These are phyloP conservation scores for Eudorina sp. DNA, from an alignment of 139 green algal species.

Conservation along the genomic window DNA sequence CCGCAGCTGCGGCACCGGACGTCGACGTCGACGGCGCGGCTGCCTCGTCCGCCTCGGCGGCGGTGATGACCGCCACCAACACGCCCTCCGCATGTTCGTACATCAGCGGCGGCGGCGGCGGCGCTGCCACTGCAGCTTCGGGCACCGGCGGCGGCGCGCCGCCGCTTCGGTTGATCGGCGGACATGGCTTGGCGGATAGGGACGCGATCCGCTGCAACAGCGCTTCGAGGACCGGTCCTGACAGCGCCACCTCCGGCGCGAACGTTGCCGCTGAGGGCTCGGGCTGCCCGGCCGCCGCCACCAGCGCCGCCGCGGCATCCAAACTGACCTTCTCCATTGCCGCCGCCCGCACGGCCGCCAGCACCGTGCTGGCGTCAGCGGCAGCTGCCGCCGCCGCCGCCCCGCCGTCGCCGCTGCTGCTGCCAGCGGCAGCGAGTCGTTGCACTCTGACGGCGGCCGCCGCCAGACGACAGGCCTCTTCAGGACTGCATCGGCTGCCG, in stretches of 20 bases:
- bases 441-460: conserved; percentile 21
- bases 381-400: neutral
- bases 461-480: conserved; percentile 3
- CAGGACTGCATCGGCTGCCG: neutral
- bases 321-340: neutral
- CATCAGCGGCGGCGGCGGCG: neutral
- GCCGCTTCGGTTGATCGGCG: neutral
- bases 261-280: no score
- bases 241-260: no score
- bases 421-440: neutral
- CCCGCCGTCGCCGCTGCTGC: neutral
- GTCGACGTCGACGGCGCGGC: neutral
- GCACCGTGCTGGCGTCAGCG: neutral
- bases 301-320: neutral
- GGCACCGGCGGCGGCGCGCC: neutral
- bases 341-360: neutral
- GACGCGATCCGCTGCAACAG: neutral
- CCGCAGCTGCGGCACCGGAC: neutral
- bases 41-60: neutral
- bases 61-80: neutral
- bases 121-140: neutral
- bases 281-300: neutral
- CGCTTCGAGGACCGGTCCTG: neutral
- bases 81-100: conserved; percentile 18
- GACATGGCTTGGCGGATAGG: neutral